Evolutionary conservation across 1,284 basidiomycete species (phyloP).

Genomic region (Anthracocystis walkeri): DNA sequence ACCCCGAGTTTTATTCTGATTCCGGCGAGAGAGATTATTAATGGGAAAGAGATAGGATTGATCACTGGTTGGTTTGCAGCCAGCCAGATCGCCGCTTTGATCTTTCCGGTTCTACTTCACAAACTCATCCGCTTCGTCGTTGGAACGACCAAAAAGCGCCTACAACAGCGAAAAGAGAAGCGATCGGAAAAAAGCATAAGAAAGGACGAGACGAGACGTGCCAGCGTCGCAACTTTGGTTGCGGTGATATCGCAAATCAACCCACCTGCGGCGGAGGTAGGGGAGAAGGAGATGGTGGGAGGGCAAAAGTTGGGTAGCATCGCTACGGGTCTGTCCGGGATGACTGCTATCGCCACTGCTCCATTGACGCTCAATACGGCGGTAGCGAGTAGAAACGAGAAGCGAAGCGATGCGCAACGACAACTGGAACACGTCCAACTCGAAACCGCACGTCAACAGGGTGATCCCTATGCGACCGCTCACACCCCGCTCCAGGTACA

Average conservation of each 20-base stretch:
- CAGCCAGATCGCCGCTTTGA: slow-evolving; percentile 46
- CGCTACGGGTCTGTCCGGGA: slow-evolving; percentile 46
- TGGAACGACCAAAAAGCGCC: background rate
- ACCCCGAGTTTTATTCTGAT: slow-evolving; percentile 62
- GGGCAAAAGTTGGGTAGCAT: slow-evolving; percentile 39
- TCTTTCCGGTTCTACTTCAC: slow-evolving; percentile 55
- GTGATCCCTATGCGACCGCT: slow-evolving; percentile 41
- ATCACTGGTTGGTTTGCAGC: slow-evolving; percentile 58
- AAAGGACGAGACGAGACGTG: too few species aligned
- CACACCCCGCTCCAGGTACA: slow-evolving; percentile 13
- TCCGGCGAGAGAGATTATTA: slow-evolving; percentile 58
- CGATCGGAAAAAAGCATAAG: too few species aligned
- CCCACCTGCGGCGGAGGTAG: slow-evolving; percentile 7
- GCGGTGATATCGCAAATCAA: slow-evolving; percentile 30
- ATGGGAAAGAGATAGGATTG: slow-evolving; percentile 56
- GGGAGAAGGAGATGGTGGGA: too few species aligned
- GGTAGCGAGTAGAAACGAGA: background rate
- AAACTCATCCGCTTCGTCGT: slow-evolving; percentile 11
- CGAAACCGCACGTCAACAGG: slow-evolving; percentile 61
- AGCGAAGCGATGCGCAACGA: slow-evolving; percentile 28
- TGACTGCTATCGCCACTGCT: slow-evolving; percentile 50
- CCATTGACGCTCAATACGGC: slow-evolving; percentile 24
- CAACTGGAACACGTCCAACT: slow-evolving; percentile 49
- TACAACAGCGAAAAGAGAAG: background rate
- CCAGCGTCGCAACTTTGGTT: slow-evolving; percentile 26